Conservation (phyloP, 306 rosid genomes). For the Corylus americana region DNA sequence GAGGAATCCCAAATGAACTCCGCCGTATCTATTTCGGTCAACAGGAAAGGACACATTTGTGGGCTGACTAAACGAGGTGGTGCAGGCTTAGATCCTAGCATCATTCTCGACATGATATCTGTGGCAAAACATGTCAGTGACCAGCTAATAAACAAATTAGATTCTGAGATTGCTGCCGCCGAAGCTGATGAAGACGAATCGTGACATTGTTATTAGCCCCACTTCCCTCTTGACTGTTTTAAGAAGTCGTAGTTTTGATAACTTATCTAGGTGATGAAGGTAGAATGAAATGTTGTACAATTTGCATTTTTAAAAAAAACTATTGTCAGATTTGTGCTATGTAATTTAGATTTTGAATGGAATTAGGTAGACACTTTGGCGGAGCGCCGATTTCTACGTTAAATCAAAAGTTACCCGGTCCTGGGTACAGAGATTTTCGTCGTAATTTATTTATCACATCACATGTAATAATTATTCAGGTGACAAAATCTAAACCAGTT, state of each 20-base stretch:
- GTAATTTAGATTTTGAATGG: neutral
- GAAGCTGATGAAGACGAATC: slow-evolving; percentile 64
- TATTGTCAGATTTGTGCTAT: neutral
- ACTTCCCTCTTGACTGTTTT: neutral
- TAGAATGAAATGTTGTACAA: neutral
- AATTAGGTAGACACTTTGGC: neutral
- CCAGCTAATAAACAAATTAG: slow-evolving; percentile 64
- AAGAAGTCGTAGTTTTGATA: neutral
- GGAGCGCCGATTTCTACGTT: neutral
- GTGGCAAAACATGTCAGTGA: slow-evolving; percentile 76
- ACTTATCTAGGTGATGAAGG: neutral
- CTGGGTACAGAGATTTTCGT: too few species aligned
- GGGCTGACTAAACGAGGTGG: slow-evolving; percentile 87
- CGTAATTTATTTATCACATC: too few species aligned
- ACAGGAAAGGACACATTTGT: slow-evolving; percentile 64
- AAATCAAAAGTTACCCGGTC: neutral
- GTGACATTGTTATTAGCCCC: slow-evolving; percentile 26
- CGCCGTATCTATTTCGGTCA: slow-evolving; percentile 73
- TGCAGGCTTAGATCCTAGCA: slow-evolving; percentile 76
- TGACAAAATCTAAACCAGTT: too few species aligned
- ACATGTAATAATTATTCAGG: too few species aligned
- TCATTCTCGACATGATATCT: slow-evolving; percentile 82
- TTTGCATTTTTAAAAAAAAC: neutral
- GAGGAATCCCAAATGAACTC: slow-evolving; percentile 95
- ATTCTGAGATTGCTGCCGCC: slow-evolving; percentile 82